Conservation (phyloP, 2,329 filamentous ascomycete genomes). For the Xylaria sp. region DNA sequence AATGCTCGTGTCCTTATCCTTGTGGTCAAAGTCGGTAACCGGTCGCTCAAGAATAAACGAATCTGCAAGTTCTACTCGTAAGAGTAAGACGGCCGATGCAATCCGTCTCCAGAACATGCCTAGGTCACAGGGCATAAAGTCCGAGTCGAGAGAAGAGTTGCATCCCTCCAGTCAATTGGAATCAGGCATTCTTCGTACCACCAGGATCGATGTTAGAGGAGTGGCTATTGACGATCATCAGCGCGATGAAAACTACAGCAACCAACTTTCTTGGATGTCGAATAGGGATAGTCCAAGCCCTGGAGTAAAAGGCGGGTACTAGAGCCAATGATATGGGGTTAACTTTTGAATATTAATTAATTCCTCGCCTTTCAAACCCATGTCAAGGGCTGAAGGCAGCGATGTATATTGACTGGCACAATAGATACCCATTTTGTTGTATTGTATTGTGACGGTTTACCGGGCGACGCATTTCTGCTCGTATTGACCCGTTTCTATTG, state of each 20-base stretch:
- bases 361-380: background rate
- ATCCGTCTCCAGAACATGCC: conserved; percentile 2
- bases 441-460: background rate
- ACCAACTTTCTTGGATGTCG: background rate
- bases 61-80: background rate
- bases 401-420: background rate
- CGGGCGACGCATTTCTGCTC: background rate
- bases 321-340: background rate
- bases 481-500: background rate
- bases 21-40: conserved; percentile 9
- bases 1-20: background rate
- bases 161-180: background rate
- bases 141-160: conserved; percentile 8
- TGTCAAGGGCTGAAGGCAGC: background rate
- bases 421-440: background rate
- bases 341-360: background rate
- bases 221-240: background rate
- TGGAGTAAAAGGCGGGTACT: background rate
- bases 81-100: conserved; percentile 2
- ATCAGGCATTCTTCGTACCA: conserved; percentile 5
- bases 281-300: conserved; percentile 2
- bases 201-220: conserved; percentile 2
- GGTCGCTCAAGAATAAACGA: background rate
- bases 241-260: background rate
- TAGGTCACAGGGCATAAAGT: background rate